These are phyloP conservation scores for Aphanomyces cochlioides DNA, from an alignment of 352 stramenopile genomes.

Conservation along the genomic window DNA sequence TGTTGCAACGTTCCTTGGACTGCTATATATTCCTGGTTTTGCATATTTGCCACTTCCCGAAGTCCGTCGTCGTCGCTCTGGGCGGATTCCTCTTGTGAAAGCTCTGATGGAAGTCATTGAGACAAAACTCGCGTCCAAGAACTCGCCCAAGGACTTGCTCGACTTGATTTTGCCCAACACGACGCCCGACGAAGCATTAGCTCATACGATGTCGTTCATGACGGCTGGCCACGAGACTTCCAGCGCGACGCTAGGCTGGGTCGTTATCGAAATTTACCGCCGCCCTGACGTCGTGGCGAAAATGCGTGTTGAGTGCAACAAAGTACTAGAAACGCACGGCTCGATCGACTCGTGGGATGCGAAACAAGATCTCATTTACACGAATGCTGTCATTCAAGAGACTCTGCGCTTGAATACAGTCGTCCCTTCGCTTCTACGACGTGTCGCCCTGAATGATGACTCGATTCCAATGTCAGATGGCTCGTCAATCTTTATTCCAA, in stretches of 20 bases:
- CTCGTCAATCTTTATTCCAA: too few species aligned
- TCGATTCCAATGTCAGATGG: too few species aligned
- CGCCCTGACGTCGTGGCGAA: not conserved
- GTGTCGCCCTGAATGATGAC: too few species aligned
- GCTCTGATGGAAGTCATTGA: not conserved
- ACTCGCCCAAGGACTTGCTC: not conserved
- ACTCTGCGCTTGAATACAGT: too few species aligned
- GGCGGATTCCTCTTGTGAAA: not conserved
- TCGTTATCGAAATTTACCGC: not conserved
- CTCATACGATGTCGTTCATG: not conserved
- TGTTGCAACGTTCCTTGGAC: not conserved
- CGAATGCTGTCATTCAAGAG: not conserved
- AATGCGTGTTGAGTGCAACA: not conserved
- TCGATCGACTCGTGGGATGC: not conserved
- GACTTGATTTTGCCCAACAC: not conserved
- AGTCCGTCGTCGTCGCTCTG: not conserved
- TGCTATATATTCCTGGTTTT: not conserved
- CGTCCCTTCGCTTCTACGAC: too few species aligned
- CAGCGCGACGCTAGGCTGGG: not conserved
- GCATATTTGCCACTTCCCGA: not conserved
- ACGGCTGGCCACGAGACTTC: not conserved
- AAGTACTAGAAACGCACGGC: not conserved
- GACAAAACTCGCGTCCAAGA: not conserved
- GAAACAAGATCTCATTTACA: not conserved
- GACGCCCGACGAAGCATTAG: not conserved